phyloP scores from a whole-genome alignment of 1,139 yeast genomes.

The Nakaseomyces bracarensis region DNA sequence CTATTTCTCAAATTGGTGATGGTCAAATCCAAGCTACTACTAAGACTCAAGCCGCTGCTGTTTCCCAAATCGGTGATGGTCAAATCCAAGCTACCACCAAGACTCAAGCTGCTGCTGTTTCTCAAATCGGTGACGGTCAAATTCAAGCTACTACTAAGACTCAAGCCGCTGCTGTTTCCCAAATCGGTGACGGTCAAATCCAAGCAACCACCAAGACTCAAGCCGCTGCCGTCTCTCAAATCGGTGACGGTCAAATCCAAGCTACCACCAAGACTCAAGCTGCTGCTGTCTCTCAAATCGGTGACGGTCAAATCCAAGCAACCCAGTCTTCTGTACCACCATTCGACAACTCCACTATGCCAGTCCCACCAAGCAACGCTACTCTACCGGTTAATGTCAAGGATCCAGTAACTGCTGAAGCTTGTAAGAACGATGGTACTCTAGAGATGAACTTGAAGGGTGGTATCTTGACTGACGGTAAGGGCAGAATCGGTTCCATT shows the following conservation, averaged over 20 bases:
- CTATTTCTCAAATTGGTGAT: conserved; percentile 7
- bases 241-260: conserved; percentile 22
- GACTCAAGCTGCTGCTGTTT: conserved; percentile 11
- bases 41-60: conserved; percentile 13
- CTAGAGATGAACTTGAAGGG: conserved; percentile 47
- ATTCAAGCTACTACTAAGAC: conserved; percentile 22
- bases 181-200: conserved; percentile 38
- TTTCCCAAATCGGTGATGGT: conserved; percentile 16
- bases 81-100: conserved; percentile 17
- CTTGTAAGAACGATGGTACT: conserved; percentile 46
- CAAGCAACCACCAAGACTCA: conserved; percentile 26
- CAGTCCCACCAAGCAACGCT: conserved; percentile 9
- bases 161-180: conserved; percentile 41
- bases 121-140: conserved; percentile 18
- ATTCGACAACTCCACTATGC: conserved; percentile 5
- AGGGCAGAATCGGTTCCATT: conserved; percentile 71
- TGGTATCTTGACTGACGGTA: conserved; percentile 48
- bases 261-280: conserved; percentile 44
- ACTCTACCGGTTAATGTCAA: conserved; percentile 10
- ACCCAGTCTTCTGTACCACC: conserved; percentile 31
- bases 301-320: conserved; percentile 55
- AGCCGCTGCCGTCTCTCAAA: conserved; percentile 26
- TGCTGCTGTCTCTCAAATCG: conserved; percentile 33
- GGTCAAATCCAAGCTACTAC: conserved; percentile 8
- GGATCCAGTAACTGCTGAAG: conserved; percentile 16